Evolutionary conservation across 371 early-diverging fungal species (phyloP).

Genomic region (Zychaea mexicana): DNA sequence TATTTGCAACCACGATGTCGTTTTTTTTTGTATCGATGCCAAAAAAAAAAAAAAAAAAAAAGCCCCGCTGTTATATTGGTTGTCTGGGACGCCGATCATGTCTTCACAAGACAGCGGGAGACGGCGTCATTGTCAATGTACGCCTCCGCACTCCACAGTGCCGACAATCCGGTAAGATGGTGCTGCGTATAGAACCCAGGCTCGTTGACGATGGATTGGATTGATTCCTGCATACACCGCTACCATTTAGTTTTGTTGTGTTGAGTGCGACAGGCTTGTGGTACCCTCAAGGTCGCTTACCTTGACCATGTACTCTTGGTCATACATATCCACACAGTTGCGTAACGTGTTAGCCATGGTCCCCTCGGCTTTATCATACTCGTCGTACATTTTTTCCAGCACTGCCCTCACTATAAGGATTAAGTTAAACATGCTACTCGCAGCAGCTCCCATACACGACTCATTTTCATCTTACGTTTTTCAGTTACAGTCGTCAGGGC

Average conservation of each 20-base stretch:
- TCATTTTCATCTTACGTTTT: not conserved
- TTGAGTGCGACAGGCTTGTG: no score
- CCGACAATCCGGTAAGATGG: conserved; percentile 1
- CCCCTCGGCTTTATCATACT: conserved; percentile 14
- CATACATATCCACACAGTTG: conserved; percentile 14
- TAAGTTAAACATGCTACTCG: no score
- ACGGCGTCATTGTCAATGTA: not conserved
- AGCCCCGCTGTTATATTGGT: not conserved
- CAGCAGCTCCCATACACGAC: no score
- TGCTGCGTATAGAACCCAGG: conserved; percentile 14
- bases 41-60: not conserved
- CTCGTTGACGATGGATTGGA: conserved; percentile 11
- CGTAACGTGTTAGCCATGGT: not conserved
- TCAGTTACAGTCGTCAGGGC: not conserved
- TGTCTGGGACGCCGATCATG: not conserved
- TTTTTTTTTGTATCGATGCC: not conserved
- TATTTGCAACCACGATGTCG: conserved; percentile 1
- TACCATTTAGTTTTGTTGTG: no score
- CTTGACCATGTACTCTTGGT: conserved; percentile 22
- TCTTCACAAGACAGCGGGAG: not conserved
- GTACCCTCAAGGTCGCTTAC: no score
- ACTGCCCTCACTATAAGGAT: conserved; percentile 11
- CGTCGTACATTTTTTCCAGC: conserved; percentile 17
- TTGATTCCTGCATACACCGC: no score
- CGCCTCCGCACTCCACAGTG: not conserved